phyloP scores from a whole-genome alignment of 148 eudicot genomes.

The Rhododendron ovatum region DNA sequence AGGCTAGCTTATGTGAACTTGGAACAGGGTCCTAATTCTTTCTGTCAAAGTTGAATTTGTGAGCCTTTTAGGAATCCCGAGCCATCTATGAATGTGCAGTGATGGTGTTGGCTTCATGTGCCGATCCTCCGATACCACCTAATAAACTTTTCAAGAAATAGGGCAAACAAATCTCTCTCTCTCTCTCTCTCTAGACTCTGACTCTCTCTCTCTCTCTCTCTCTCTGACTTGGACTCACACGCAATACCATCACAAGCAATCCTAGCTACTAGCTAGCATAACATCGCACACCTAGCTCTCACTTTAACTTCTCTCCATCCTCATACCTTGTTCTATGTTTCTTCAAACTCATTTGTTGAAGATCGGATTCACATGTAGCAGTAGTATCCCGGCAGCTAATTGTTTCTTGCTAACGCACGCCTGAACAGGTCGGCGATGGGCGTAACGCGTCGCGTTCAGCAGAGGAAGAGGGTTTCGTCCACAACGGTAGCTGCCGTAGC shows the following conservation, averaged over 20 bases:
- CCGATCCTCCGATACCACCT: neutral
- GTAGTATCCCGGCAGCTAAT: neutral
- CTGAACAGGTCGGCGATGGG: slow-evolving; percentile 8
- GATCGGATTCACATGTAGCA: neutral
- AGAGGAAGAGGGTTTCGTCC: neutral
- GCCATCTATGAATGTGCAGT: too few relatives aligned
- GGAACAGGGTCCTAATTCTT: too few relatives aligned
- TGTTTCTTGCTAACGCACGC: neutral
- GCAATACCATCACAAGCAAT: neutral
- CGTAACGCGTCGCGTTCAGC: neutral
- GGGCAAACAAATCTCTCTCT: neutral
- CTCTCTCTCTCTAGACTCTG: neutral
- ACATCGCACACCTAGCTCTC: neutral
- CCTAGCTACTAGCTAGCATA: neutral
- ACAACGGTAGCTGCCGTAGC: neutral
- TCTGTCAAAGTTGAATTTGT: too few relatives aligned
- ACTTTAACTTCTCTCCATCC: too few relatives aligned
- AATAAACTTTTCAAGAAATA: neutral
- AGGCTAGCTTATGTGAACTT: too few relatives aligned
- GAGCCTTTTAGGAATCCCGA: too few relatives aligned
- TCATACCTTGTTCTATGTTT: neutral
- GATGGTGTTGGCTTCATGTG: neutral
- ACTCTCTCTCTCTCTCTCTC: neutral
- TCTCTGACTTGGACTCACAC: slow-evolving; percentile 3
- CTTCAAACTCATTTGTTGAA: neutral